These are phyloP conservation scores for Dendryphion nanum DNA, from an alignment of 2,329 filamentous ascomycete species.

Conservation along the genomic window DNA sequence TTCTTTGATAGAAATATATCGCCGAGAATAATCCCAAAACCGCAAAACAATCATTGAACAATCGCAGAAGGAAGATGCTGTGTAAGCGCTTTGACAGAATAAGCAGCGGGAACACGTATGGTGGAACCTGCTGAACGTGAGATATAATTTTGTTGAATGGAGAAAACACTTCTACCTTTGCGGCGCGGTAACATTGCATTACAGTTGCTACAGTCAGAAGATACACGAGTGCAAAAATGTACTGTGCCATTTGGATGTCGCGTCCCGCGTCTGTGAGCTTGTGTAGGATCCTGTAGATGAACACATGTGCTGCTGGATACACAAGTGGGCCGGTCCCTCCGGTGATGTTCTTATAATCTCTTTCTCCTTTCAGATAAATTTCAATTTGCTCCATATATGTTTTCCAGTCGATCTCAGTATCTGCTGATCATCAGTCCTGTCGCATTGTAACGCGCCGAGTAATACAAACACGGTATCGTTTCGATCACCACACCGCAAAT, in stretches of 20 bases:
- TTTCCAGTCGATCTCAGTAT: slow-evolving; percentile 97
- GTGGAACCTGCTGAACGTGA: slow-evolving; percentile 61
- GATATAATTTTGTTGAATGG: slow-evolving; percentile 1
- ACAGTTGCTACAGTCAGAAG: slow-evolving; percentile 72
- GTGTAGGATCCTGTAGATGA: slow-evolving; percentile 81
- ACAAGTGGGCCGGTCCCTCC: slow-evolving; percentile 91
- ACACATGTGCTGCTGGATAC: slow-evolving; percentile 92
- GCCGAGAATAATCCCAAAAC: slow-evolving; percentile 78
- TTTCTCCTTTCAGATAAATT: slow-evolving; percentile 78
- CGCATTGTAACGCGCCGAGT: too few relatives aligned
- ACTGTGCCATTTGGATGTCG: slow-evolving; percentile 78
- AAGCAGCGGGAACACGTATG: slow-evolving; percentile 82
- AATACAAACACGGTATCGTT: slow-evolving; percentile 74
- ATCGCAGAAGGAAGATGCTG: slow-evolving; percentile 85
- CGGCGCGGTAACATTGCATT: slow-evolving; percentile 76
- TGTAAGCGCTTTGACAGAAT: slow-evolving; percentile 89
- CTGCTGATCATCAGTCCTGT: slow-evolving; percentile 50
- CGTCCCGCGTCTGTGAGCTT: slow-evolving; percentile 71
- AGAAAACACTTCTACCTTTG: slow-evolving; percentile 54
- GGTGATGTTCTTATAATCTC: slow-evolving; percentile 81
- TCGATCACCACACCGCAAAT: slow-evolving; percentile 74
- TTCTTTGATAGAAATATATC: slow-evolving; percentile 74
- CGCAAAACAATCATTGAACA: slow-evolving; percentile 96
- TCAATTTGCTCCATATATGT: slow-evolving; percentile 94
- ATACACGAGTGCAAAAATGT: slow-evolving; percentile 79